phyloP scores from a whole-genome alignment of 2,329 filamentous ascomycete genomes.

The Hypoxylon sp. region DNA sequence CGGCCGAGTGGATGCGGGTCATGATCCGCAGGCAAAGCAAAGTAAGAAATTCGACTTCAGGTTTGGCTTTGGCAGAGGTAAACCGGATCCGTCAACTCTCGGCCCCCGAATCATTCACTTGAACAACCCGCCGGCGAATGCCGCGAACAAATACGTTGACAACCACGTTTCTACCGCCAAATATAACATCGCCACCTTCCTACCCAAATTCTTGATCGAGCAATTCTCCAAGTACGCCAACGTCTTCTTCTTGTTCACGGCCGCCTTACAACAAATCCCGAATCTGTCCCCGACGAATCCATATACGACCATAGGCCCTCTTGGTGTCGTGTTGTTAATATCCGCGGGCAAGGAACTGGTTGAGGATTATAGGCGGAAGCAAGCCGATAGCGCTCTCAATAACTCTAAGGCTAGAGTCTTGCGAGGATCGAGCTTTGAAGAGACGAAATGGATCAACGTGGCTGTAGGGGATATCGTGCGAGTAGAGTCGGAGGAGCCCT shows the following conservation, averaged over 20 bases:
- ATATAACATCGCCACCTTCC: conserved; percentile 93
- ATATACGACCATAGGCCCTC: conserved; percentile 96
- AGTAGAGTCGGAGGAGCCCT: conserved; percentile 94
- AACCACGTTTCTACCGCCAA: conserved; percentile 98
- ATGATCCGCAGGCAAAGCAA: conserved; percentile 59
- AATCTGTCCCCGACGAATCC: conserved; percentile 93
- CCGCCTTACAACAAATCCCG: conserved; percentile 93
- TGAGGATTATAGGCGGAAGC: conserved; percentile 91
- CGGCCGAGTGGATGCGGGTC: conserved; percentile 55
- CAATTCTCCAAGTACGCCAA: conserved; percentile 99
- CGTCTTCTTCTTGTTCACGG: conserved; percentile 98
- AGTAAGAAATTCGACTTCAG: conserved; percentile 83
- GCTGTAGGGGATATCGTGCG: conserved; percentile 92
- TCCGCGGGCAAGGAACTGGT: conserved; percentile 95
- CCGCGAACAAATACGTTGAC: conserved; percentile 89
- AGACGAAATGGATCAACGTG: conserved; percentile 94
- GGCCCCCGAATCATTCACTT: conserved; percentile 94
- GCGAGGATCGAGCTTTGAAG: conserved; percentile 85
- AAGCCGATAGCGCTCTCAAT: conserved; percentile 89
- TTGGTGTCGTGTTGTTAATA: conserved; percentile 90
- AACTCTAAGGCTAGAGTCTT: conserved; percentile 87
- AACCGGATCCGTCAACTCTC: conserved; percentile 89
- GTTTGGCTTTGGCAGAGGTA: conserved; percentile 88
- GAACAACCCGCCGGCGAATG: conserved; percentile 95
- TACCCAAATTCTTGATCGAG: conserved; percentile 97